These are phyloP conservation scores for Hypoxylon cercidicola DNA, from an alignment of 495 filamentous ascomycete genomes.

Conservation along the genomic window DNA sequence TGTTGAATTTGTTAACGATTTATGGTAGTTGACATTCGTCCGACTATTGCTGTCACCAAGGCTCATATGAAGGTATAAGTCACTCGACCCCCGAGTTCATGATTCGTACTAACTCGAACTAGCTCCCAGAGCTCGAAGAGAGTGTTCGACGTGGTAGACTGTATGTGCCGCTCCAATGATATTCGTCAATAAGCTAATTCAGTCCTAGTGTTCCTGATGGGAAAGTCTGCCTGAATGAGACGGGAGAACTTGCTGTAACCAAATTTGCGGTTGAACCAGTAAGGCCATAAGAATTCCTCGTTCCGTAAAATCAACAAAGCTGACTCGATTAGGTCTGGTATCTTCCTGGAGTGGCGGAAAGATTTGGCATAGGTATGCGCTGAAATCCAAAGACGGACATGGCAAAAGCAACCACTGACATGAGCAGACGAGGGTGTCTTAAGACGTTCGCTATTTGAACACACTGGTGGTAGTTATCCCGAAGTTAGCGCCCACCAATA, in stretches of 20 bases:
- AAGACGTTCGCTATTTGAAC: slow-evolving; percentile 88
- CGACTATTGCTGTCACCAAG: slow-evolving; percentile 92
- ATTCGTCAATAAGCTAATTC: slow-evolving; percentile 32
- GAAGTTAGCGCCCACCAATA: slow-evolving; percentile 59
- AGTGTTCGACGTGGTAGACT: slow-evolving; percentile 82
- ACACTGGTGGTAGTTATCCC: slow-evolving; percentile 92
- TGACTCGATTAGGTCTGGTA: slow-evolving; percentile 75
- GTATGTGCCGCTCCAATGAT: slow-evolving; percentile 39
- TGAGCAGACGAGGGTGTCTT: slow-evolving; percentile 81
- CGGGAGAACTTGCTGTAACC: slow-evolving; percentile 90
- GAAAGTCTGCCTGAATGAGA: slow-evolving; percentile 83
- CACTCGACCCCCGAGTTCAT: neutral
- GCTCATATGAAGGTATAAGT: slow-evolving; percentile 85
- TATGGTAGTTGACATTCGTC: slow-evolving; percentile 78
- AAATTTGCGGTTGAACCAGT: slow-evolving; percentile 96
- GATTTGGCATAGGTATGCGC: slow-evolving; percentile 84
- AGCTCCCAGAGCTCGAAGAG: slow-evolving; percentile 88
- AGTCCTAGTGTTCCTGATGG: slow-evolving; percentile 75
- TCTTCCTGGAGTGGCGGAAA: slow-evolving; percentile 91
- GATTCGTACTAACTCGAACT: slow-evolving; percentile 34
- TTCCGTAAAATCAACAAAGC: neutral
- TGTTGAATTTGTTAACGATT: slow-evolving; percentile 28
- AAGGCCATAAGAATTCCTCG: slow-evolving; percentile 16
- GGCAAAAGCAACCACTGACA: slow-evolving; percentile 11
- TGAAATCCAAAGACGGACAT: neutral